Evolutionary conservation across 164 flowering plant genomes (phyloP), one percentile per base, ranked within the genome.

Genomic region (Magnolia changhungtana): DNA sequence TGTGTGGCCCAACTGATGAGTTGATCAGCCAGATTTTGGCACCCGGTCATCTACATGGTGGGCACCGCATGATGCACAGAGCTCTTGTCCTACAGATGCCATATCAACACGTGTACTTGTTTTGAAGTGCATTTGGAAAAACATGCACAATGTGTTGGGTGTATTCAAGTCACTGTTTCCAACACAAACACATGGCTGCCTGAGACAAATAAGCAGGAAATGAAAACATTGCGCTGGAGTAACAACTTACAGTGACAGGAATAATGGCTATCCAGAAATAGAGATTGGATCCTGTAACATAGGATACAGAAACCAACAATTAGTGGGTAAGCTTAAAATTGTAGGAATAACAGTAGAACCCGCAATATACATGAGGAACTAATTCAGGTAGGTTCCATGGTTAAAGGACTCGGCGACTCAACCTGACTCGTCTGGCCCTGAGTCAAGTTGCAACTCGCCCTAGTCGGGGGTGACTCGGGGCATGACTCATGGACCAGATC

Each of bases 241-340:
- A 29, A 24, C 20, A 65, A 87, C 99, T 90, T 83, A 94, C 99
- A 37, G 91, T 78, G 31, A 91, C 73, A 3, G 99, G 99, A 80
- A 94, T 88, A 79, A 92, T 87, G 24, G 99, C 98, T 75, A 96
- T 96, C 99, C 99, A 96, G 82, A 96, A 94, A 85, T 96, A 96
- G 70, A 96, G 94, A 89, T 96, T 92, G 49, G 99, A 96, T 27
- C 98, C 99, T 96, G 92, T 72, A 87, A 63, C 63, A 63, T 21
- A 45, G 20, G 50, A 77, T 18, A 50, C 50, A 58, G 18, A 74
- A 71, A 49, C 27, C 67, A 52, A 51, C 71, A 14, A 50, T 13
- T 50, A 55, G 61, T 55, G 61, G n/a, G 58, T 13, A 50, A 63
- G 21, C 50, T 49, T 6, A 65, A 65, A 68, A 68, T 29, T 29